A percentile compares a stretch with the other conserved stretches of the same genome.
Conservation (phyloP, 2,329 filamentous ascomycete species). For the Zymoseptoria ardabiliae region DNA sequence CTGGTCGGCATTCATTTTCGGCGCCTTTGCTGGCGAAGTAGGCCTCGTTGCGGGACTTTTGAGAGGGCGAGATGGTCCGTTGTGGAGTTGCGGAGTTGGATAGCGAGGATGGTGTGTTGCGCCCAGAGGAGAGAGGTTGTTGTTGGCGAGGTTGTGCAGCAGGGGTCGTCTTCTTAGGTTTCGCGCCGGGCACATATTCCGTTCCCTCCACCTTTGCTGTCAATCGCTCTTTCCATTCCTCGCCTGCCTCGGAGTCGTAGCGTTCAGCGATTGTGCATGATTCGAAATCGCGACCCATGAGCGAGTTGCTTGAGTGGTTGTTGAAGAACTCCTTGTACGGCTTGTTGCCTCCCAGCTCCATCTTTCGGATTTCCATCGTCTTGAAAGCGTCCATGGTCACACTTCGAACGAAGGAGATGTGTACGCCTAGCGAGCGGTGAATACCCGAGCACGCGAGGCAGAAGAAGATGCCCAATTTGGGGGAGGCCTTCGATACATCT, state of each 20-base stretch:
- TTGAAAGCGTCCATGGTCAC: slow-evolving; percentile 99
- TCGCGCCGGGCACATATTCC: slow-evolving; percentile 62
- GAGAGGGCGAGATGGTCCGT: slow-evolving; percentile 23
- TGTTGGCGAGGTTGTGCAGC: slow-evolving; percentile 19
- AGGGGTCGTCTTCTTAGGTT: slow-evolving; percentile 13
- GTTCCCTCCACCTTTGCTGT: slow-evolving; percentile 79
- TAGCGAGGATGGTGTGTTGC: slow-evolving; percentile 4
- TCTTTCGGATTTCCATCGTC: slow-evolving; percentile 80
- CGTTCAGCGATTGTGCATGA: slow-evolving; percentile 83
- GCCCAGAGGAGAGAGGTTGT: slow-evolving; percentile 15
- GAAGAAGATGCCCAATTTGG: slow-evolving; percentile 98
- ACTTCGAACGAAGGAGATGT: slow-evolving; percentile 95
- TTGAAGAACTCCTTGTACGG: slow-evolving; percentile 86
- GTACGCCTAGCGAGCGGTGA: slow-evolving; percentile 88
- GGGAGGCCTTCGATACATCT: slow-evolving; percentile 51
- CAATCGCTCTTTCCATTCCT: slow-evolving; percentile 90
- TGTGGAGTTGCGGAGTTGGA: slow-evolving; percentile 9
- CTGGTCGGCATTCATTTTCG: slow-evolving; percentile 71
- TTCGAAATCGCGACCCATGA: slow-evolving; percentile 57
- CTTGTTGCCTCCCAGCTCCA: slow-evolving; percentile 86
- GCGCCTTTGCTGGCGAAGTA: slow-evolving; percentile 83
- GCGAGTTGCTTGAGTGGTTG: slow-evolving; percentile 38
- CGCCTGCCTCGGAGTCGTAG: slow-evolving; percentile 81
- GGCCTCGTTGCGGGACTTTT: slow-evolving; percentile 66
- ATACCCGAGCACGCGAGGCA: slow-evolving; percentile 93